phyloP scores from a whole-genome alignment of 2,329 filamentous ascomycete species.

The Scedosporium minutisporum region DNA sequence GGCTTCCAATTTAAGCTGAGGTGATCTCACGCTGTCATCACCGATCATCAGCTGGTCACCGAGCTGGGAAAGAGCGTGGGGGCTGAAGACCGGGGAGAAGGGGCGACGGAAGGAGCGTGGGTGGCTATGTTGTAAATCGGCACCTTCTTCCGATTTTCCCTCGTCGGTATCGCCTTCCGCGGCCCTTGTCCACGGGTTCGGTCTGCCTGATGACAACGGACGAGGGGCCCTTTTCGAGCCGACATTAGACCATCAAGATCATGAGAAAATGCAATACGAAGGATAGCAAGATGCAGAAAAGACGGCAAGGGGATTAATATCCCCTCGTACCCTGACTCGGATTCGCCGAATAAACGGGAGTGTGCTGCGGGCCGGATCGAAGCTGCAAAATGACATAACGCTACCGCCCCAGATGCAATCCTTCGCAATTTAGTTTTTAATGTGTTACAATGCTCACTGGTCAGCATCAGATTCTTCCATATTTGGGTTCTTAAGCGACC shows the following conservation, averaged over 20 bases:
- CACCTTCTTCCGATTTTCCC: not conserved
- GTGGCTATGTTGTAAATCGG: not conserved
- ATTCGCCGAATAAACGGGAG: not conserved
- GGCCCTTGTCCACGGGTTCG: not conserved
- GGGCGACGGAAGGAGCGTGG: not conserved
- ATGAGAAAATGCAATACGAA: too few relatives aligned
- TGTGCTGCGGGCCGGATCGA: not conserved
- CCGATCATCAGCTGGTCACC: not conserved
- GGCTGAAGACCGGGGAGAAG: not conserved
- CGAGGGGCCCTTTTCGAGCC: too few relatives aligned
- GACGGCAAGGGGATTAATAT: too few relatives aligned
- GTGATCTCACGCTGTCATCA: not conserved
- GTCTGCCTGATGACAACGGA: too few relatives aligned
- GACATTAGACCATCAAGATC: too few relatives aligned
- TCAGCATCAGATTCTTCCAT: not conserved
- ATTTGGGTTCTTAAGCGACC: too few relatives aligned
- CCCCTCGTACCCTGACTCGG: not conserved
- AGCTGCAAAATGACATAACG: not conserved
- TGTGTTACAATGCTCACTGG: not conserved
- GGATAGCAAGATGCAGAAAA: too few relatives aligned
- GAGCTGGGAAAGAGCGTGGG: not conserved
- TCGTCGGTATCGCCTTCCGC: not conserved
- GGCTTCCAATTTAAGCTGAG: not conserved
- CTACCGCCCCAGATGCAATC: not conserved
- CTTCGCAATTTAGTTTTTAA: too few relatives aligned